A percentile compares a stretch with the other conserved stretches of the same genome.
Evolutionary conservation across 2,329 filamentous ascomycete species (phyloP).

Genomic region (Botryotinia globosa): DNA sequence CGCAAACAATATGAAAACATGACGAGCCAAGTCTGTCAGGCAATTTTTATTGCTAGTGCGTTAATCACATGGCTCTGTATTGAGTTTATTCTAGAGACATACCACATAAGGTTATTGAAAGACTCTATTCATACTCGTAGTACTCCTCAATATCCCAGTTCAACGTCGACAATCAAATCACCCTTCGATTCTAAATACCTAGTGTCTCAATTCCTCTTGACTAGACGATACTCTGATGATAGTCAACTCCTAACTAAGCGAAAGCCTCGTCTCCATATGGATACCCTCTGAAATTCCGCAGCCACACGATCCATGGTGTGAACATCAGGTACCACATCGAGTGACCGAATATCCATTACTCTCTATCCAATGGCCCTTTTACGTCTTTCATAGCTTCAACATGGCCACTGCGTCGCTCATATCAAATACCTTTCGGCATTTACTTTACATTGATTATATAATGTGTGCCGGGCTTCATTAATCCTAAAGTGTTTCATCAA

Average conservation of each 20-base stretch:
- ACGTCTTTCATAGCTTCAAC: conserved; percentile 3
- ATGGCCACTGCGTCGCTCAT: conserved; percentile 8
- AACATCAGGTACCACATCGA: background rate
- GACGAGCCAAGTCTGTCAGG: background rate
- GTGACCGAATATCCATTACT: conserved; percentile 11
- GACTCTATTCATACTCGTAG: background rate
- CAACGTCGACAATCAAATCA: background rate
- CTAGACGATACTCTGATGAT: background rate
- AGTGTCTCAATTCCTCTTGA: background rate
- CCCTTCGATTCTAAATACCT: too few species aligned
- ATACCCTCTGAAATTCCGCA: background rate
- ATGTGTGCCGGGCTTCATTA: background rate
- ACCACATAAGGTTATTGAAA: background rate
- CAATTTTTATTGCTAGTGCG: background rate
- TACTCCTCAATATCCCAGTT: background rate
- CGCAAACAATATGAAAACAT: background rate
- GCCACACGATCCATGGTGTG: background rate
- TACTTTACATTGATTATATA: background rate
- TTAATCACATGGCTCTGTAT: background rate
- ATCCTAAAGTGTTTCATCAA: fast-evolving
- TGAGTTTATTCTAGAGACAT: background rate
- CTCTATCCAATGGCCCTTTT: conserved; percentile 4
- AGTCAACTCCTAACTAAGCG: background rate
- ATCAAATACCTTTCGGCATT: background rate
- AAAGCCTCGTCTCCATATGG: conserved; percentile 12